These are phyloP conservation scores for Coniochaeta hoffmannii DNA, from an alignment of 2,329 filamentous ascomycete genomes.

Conservation along the genomic window DNA sequence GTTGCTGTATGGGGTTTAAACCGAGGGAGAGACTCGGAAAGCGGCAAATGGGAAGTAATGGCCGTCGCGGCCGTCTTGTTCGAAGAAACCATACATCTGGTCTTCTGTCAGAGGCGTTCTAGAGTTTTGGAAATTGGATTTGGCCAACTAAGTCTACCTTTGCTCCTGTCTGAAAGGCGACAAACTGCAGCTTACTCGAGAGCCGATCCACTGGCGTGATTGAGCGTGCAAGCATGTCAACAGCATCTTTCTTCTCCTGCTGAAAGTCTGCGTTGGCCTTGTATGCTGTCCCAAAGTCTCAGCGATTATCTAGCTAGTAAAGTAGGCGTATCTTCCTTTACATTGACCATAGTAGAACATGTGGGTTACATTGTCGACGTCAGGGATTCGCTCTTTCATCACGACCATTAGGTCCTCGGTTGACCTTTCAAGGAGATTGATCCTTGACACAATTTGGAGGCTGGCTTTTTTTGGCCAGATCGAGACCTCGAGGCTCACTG, in stretches of 20 bases:
- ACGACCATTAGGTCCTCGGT: slow-evolving; percentile 28
- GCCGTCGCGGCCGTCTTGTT: slow-evolving; percentile 31
- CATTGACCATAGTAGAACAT: slow-evolving; percentile 31
- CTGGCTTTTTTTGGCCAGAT: slow-evolving; percentile 29
- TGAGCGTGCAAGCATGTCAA: slow-evolving; percentile 30
- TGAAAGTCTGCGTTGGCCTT: slow-evolving; percentile 30
- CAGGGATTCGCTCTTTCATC: slow-evolving; percentile 22
- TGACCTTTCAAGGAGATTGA: slow-evolving; percentile 29
- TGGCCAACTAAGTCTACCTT: slow-evolving; percentile 12
- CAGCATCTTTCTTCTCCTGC: slow-evolving; percentile 29
- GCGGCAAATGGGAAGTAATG: slow-evolving; percentile 29
- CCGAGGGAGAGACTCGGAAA: slow-evolving; percentile 22
- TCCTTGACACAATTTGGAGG: slow-evolving; percentile 30
- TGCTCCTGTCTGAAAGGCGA: slow-evolving; percentile 25
- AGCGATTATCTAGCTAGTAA: not conserved
- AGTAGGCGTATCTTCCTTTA: not conserved
- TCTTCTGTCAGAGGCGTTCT: not conserved
- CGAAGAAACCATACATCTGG: not conserved
- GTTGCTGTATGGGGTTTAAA: slow-evolving; percentile 24
- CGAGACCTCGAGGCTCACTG: slow-evolving; percentile 19
- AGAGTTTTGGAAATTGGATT: not conserved
- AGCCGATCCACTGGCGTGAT: slow-evolving; percentile 24
- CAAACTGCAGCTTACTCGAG: slow-evolving; percentile 26
- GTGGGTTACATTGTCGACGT: slow-evolving; percentile 31
- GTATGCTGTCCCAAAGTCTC: slow-evolving; percentile 20